Conservation (phyloP, 2,329 filamentous ascomycete genomes). For the Ramichloridium luteum region DNA sequence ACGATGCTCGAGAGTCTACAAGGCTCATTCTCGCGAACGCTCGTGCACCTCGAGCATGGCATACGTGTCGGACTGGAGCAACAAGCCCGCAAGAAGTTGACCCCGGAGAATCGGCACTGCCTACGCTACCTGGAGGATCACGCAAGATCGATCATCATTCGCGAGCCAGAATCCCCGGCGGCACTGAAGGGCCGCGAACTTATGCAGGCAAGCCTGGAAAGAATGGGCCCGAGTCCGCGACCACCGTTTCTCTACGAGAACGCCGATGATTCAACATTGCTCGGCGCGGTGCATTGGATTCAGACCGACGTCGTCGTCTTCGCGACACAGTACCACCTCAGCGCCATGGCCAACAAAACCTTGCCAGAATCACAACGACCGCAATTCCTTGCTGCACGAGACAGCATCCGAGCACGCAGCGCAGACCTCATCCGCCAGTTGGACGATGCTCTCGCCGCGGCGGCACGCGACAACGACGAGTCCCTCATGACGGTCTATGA, state of each 20-base stretch:
- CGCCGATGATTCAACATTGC: background rate
- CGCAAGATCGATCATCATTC: background rate
- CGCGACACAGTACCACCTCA: background rate
- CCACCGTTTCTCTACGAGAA: background rate
- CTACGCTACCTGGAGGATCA: conserved; percentile 1
- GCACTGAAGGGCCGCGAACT: background rate
- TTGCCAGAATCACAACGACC: background rate
- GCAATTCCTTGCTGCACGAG: background rate
- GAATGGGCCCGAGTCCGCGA: no score
- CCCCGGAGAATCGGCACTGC: background rate
- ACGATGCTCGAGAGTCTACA: background rate
- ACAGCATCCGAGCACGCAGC: background rate
- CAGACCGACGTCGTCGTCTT: background rate
- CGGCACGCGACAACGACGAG: background rate
- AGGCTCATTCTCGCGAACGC: background rate
- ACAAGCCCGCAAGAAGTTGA: background rate
- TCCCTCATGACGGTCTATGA: background rate
- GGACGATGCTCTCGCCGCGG: background rate
- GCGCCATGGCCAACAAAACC: background rate
- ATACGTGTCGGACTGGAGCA: background rate
- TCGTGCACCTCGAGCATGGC: background rate
- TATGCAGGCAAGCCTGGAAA: background rate
- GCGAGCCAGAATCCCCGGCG: background rate
- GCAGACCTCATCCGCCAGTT: background rate
- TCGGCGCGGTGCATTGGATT: background rate